A percentile compares a stretch with the other conserved stretches of the same genome.
Conservation (phyloP, 768 basidiomycete genomes). For the Agaricus sinodeliciosus region DNA sequence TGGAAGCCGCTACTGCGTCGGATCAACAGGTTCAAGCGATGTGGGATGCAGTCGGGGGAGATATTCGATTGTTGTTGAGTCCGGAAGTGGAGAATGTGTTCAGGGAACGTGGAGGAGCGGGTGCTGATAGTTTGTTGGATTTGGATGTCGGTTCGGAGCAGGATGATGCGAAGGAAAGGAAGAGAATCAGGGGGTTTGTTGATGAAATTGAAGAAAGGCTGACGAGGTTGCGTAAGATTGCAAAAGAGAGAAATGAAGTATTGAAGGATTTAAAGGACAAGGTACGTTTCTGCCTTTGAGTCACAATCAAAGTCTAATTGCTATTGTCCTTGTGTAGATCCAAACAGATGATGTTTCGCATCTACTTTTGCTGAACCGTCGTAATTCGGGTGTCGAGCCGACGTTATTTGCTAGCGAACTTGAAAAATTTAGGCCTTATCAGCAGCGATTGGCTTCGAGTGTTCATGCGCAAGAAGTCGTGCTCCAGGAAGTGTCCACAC, state of each 20-base stretch:
- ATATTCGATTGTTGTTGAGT: constrained; percentile 58
- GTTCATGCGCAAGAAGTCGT: constrained; percentile 69
- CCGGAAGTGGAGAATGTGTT: constrained; percentile 60
- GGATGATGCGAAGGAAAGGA: constrained; percentile 61
- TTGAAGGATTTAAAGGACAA: constrained; percentile 96
- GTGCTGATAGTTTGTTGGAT: constrained; percentile 45
- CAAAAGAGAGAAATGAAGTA: constrained; percentile 78
- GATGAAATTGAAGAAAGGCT: constrained; percentile 75
- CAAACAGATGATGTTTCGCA: constrained; percentile 97
- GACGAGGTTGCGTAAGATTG: constrained; percentile 73
- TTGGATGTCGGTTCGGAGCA: constrained; percentile 58
- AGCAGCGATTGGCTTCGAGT: constrained; percentile 73
- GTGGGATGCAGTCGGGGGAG: constrained; percentile 64
- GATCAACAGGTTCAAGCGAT: constrained; percentile 69
- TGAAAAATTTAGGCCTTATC: constrained; percentile 93
- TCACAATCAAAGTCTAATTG: neutral
- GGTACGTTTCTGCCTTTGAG: constrained; percentile 32
- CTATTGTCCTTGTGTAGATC: constrained; percentile 40
- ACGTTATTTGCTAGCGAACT: constrained; percentile 88
- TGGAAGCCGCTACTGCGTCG: constrained; percentile 72
- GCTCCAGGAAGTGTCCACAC: constrained; percentile 65
- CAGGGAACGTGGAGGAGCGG: constrained; percentile 36
- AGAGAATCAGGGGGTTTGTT: constrained; percentile 60
- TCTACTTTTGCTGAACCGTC: constrained; percentile 83
- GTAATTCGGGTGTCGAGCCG: constrained; percentile 76